phyloP scores from a whole-genome alignment of 306 rosid genomes.

The Glycine soja region DNA sequence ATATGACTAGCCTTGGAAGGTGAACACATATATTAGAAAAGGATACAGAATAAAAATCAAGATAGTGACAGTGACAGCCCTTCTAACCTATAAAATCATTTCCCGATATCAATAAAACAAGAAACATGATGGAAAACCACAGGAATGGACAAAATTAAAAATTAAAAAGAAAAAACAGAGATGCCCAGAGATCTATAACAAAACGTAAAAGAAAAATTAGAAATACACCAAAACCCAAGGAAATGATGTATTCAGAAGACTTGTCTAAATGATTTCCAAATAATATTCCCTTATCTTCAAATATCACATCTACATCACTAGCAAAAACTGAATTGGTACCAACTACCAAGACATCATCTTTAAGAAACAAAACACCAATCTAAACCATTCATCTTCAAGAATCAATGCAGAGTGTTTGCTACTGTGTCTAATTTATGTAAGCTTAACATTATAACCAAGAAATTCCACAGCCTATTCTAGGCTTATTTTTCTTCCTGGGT shows the following conservation, averaged over 20 bases:
- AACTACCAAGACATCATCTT: no score
- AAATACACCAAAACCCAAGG: conserved; percentile 16
- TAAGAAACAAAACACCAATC: no score
- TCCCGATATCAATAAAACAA: background rate
- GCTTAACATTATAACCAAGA: background rate
- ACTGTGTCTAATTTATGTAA: no score
- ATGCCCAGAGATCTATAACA: background rate
- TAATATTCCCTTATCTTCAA: background rate
- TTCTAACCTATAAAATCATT: background rate
- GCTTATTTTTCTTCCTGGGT: background rate
- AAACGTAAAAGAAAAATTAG: background rate
- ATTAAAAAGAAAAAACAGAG: background rate
- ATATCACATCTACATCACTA: background rate
- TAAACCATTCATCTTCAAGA: no score
- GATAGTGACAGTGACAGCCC: no score
- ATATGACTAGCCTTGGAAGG: conserved; percentile 67
- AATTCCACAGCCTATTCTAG: background rate
- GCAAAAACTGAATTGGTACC: background rate
- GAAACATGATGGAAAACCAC: background rate
- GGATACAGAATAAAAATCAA: conserved; percentile 6
- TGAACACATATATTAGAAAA: conserved; percentile 44
- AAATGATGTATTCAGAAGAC: background rate
- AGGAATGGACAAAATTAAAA: background rate
- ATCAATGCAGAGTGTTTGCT: no score
- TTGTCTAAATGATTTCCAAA: background rate